Conservation (phyloP, 1,284 basidiomycete species). For the Trametes pubescens region DNA sequence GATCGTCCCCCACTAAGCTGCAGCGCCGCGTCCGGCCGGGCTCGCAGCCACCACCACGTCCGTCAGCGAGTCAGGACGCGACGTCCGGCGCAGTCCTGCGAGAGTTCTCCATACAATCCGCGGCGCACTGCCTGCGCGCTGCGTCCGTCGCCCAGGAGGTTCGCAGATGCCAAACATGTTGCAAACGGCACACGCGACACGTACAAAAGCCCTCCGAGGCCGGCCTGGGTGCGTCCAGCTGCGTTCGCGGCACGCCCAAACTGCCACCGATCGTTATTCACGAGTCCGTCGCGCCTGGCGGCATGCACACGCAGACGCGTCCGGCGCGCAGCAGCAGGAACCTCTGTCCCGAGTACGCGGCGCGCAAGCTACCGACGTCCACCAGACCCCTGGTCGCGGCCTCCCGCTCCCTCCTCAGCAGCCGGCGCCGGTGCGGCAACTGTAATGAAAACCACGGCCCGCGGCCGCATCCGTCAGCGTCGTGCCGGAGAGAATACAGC, state of each 20-base stretch:
- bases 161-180: slow-evolving; percentile 11
- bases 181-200: slow-evolving; percentile 11
- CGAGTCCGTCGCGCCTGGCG: slow-evolving; percentile 9
- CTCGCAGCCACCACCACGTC: background rate
- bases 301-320: background rate
- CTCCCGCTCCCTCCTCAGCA: slow-evolving; percentile 29
- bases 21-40: background rate
- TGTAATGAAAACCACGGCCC: slow-evolving; percentile 8
- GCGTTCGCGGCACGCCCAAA: slow-evolving; percentile 16
- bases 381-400: slow-evolving; percentile 27
- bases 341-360: slow-evolving; percentile 10
- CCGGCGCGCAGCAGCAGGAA: slow-evolving; percentile 5
- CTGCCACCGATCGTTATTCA: slow-evolving; percentile 16
- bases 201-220: slow-evolving; percentile 10
- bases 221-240: slow-evolving; percentile 24
- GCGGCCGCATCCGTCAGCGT: slow-evolving; percentile 16
- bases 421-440: slow-evolving; percentile 29
- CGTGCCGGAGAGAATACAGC: background rate
- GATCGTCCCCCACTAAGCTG: slow-evolving; percentile 1
- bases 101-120: background rate
- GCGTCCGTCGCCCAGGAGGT: slow-evolving; percentile 3
- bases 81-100: background rate
- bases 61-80: background rate
- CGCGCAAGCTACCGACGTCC: slow-evolving; percentile 21
- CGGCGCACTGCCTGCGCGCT: background rate